Percentiles rank a stretch among this genome's conserved stretches.
Conservation (phyloP, 345 rosid species). For the Acer saccharum region DNA sequence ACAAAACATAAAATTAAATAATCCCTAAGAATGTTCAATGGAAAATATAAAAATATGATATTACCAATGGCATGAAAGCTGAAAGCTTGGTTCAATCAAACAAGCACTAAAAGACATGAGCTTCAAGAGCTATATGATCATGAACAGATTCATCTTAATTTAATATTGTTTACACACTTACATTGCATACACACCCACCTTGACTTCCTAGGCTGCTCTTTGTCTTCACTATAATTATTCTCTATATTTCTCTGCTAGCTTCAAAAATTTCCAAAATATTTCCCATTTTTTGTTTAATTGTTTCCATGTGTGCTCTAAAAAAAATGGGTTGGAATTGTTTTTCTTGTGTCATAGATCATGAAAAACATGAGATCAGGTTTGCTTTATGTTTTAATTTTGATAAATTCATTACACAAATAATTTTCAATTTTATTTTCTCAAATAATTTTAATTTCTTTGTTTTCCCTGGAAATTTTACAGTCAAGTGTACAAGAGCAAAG, state of each 20-base stretch:
- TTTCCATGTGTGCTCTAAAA: not conserved
- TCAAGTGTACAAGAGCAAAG: slow-evolving; percentile 23
- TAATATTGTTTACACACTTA: not conserved
- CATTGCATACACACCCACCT: slow-evolving; percentile 14
- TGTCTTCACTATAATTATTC: slow-evolving; percentile 27
- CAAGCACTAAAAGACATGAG: slow-evolving; percentile 20
- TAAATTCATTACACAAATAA: not conserved
- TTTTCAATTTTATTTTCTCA: not conserved
- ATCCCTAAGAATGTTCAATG: not conserved
- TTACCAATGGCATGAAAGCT: slow-evolving; percentile 20
- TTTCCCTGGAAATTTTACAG: slow-evolving; percentile 11
- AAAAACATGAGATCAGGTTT: slow-evolving; percentile 30
- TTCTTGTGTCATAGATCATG: slow-evolving; percentile 19
- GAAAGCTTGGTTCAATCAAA: not conserved
- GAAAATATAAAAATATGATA: slow-evolving; percentile 14
- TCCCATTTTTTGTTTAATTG: no score
- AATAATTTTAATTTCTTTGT: not conserved
- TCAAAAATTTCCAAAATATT: slow-evolving; percentile 14
- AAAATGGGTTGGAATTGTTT: slow-evolving; percentile 29
- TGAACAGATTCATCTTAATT: slow-evolving; percentile 3
- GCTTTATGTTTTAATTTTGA: not conserved
- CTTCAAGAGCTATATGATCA: not conserved
- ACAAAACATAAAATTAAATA: not conserved
- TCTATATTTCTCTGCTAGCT: not conserved
- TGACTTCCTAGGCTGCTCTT: slow-evolving; percentile 35